A percentile compares a stretch with the other conserved stretches of the same genome.
Evolutionary conservation across 306 rosid species (phyloP).

Genomic region (Senna tora): DNA sequence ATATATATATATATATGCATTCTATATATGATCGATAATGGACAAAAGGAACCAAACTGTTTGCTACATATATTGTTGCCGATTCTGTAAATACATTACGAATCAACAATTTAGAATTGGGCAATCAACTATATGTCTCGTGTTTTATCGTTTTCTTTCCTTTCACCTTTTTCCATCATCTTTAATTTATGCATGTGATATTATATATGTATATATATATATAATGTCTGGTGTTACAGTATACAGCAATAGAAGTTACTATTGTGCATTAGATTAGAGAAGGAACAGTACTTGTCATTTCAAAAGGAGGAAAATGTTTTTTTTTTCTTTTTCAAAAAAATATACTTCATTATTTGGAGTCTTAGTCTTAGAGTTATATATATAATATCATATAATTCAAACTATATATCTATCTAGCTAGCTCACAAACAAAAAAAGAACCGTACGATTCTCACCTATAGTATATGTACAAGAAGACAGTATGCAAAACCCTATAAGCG

Average conservation of each 20-base stretch:
- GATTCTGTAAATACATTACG: background rate
- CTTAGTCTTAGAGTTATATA: conserved; percentile 4
- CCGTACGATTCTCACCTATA: conserved; percentile 18
- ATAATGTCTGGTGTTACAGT: background rate
- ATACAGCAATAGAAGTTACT: background rate
- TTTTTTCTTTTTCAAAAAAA: background rate
- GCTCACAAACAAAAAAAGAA: too few species aligned
- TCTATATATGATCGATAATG: background rate
- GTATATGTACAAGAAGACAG: background rate
- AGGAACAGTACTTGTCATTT: too few species aligned
- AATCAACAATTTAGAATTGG: background rate
- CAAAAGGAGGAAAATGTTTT: background rate
- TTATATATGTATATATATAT: background rate
- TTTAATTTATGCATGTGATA: too few species aligned
- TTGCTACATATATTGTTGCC: background rate
- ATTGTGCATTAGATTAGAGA: background rate
- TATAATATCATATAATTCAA: too few species aligned
- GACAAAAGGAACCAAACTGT: background rate
- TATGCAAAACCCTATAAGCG: conserved; percentile 14
- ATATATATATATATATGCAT: too few species aligned
- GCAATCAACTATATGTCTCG: background rate
- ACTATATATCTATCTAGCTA: too few species aligned
- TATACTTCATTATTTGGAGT: background rate
- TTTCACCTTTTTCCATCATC: background rate
- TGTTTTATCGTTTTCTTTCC: background rate